Evolutionary conservation across 2,329 filamentous ascomycete genomes (phyloP).

Genomic region (Diaporthe capsici): DNA sequence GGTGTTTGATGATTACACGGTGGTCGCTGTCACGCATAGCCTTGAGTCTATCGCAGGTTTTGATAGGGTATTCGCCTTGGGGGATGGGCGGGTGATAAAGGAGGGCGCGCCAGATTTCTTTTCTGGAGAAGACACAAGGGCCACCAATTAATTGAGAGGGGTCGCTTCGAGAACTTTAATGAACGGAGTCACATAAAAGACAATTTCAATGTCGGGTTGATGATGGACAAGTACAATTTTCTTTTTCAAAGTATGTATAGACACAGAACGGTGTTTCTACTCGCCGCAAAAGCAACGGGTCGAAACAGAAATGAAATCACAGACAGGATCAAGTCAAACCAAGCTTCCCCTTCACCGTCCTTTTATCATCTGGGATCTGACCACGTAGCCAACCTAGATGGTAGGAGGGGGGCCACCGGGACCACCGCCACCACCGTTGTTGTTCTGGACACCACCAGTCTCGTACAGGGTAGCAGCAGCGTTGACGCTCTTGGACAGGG

Average conservation of each 20-base stretch:
- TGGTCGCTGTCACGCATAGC: slow-evolving; percentile 32
- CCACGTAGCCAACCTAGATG: neutral
- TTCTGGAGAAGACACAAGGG: neutral
- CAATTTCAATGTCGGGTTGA: no score
- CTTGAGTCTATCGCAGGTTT: slow-evolving; percentile 31
- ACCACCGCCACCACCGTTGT: slow-evolving; percentile 41
- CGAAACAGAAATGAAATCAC: neutral
- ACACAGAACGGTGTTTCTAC: neutral
- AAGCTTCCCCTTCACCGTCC: neutral
- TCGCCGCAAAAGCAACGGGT: neutral
- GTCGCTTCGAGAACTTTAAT: no score
- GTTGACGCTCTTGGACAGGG: slow-evolving; percentile 44
- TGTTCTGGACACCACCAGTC: slow-evolving; percentile 50
- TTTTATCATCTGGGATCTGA: neutral
- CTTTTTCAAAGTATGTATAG: neutral
- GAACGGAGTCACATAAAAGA: neutral
- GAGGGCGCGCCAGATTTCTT: slow-evolving; percentile 11
- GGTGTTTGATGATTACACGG: slow-evolving; percentile 39
- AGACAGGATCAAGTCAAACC: neutral
- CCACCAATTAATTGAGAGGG: neutral
- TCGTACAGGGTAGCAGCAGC: slow-evolving; percentile 52
- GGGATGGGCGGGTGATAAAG: slow-evolving; percentile 15
- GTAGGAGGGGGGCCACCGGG: slow-evolving; percentile 37
- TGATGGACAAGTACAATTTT: neutral
- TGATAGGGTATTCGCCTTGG: slow-evolving; percentile 34